Evolutionary conservation across 192 early-diverging fungal genomes (phyloP).

Genomic region (Coemansia sp.): DNA sequence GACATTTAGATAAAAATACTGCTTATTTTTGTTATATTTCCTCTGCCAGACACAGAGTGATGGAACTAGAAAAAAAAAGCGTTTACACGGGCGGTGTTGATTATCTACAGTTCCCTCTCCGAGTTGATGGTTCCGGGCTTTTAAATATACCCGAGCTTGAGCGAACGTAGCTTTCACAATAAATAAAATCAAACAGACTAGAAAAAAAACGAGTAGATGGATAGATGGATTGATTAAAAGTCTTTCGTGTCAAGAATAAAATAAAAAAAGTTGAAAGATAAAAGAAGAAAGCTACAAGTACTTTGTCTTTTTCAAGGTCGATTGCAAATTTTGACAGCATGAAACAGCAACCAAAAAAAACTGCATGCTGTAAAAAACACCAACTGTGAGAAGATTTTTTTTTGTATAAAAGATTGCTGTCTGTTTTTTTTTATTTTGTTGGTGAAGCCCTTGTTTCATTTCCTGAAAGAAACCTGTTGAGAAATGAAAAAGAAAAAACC

Average conservation of each 20-base stretch:
- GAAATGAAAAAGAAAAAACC: background rate
- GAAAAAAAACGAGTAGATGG: background rate
- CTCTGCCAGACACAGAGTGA: no score
- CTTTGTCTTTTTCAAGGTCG: background rate
- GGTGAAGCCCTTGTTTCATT: background rate
- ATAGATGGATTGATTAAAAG: background rate
- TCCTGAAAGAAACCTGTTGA: background rate
- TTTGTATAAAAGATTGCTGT: background rate
- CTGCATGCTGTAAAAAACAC: background rate
- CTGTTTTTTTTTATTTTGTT: no score
- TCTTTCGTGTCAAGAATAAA: background rate
- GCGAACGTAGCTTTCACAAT: background rate
- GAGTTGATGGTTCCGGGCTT: no score
- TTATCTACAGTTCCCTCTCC: no score
- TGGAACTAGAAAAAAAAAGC: no score
- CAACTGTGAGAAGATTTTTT: conserved; percentile 1
- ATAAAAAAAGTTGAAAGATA: background rate
- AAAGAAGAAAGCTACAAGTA: conserved; percentile 5
- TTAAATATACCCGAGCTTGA: no score
- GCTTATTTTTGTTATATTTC: background rate
- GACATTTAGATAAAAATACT: background rate
- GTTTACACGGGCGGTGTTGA: no score
- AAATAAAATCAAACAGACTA: background rate
- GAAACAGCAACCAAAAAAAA: background rate
- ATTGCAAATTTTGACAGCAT: background rate